phyloP scores from a whole-genome alignment of 2,329 filamentous ascomycete species.

The Chaetothyriales sp. region DNA sequence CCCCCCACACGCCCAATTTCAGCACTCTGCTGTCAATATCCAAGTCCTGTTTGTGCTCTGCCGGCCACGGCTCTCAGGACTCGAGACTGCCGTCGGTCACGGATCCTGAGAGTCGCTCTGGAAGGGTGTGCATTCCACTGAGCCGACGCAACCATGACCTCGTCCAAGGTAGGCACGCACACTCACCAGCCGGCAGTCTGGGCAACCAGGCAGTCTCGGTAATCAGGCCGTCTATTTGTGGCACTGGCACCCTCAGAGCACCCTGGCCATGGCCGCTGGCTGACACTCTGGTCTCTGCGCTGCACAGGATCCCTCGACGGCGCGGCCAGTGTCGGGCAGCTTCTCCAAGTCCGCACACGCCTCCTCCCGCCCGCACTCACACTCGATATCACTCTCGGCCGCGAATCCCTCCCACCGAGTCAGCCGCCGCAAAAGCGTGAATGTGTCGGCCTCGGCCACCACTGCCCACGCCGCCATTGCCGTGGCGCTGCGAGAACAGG shows the following conservation, averaged over 20 bases:
- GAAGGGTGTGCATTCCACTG: background rate
- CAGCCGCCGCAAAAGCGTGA: slow-evolving; percentile 85
- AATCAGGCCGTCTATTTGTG: background rate
- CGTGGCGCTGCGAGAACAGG: slow-evolving; percentile 54
- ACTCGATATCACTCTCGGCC: slow-evolving; percentile 63
- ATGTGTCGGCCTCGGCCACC: slow-evolving; percentile 58
- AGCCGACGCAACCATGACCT: slow-evolving; percentile 1
- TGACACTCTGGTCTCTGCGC: slow-evolving; percentile 11
- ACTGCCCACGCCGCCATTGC: slow-evolving; percentile 54
- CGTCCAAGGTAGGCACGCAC: background rate
- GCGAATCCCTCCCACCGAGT: slow-evolving; percentile 74
- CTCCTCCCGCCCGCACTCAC: slow-evolving; percentile 45
- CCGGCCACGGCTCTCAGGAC: background rate
- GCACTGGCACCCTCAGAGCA: slow-evolving; percentile 1
- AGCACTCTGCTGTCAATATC: background rate
- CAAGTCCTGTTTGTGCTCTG: background rate
- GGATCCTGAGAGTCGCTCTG: background rate
- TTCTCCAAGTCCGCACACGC: slow-evolving; percentile 15
- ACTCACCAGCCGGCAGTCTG: background rate
- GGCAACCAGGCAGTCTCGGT: background rate
- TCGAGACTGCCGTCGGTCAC: background rate
- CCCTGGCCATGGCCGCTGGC: slow-evolving; percentile 6
- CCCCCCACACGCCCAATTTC: background rate
- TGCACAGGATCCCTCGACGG: slow-evolving; percentile 16
- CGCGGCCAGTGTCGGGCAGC: slow-evolving; percentile 17